Evolutionary conservation across 2,329 filamentous ascomycete species (phyloP), one percentile per base, ranked within the genome.

Genomic region (Lecanicillium sp.): DNA sequence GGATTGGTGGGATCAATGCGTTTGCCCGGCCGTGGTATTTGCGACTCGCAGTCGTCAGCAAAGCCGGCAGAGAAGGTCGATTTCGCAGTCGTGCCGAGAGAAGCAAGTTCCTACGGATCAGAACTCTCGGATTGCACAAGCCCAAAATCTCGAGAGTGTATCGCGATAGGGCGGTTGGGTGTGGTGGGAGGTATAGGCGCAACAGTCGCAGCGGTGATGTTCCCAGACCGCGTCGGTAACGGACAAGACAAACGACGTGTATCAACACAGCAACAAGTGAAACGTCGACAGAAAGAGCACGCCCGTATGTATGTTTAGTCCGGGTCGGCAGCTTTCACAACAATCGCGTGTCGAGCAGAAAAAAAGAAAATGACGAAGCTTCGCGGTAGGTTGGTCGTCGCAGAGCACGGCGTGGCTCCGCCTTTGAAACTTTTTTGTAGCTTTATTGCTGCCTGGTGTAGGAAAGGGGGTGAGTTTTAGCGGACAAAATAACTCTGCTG

Each of bases 331-430:
- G 12, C 2, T 23, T 5, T 21, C 14, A 11, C 20, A 29, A 14
- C 24, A 36, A 45, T 23, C 30, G 9, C 33, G 43, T n/a, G 33
- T 7, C 26, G 33, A 40, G 15, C 17, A n/a, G 11, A 14, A 20
- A 26, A 29, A 21, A 27, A 26, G 15, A 39, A 38, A 5, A 15
- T 27, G 21, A 20, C 33, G 15, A 27, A 33, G 37, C 44, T 45
- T 29, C 29, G 44, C 37, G 11, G 11, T n/a, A 20, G 15, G 20
- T 32, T 30, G 19, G 26, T 8, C 9, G 37, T 41, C 29, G 37
- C 21, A 33, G 29, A 35, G 21, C 40, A 20, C 7, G 27, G 33
- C 44, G 37, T 36, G 29, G 29, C 38, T 41, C 44, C 44, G 44
- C 44, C 30, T 15, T 26, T 14, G 35, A 26, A 47, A 39, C 36